These are phyloP conservation scores for Cadophora gregata DNA, from an alignment of 2,329 filamentous ascomycete genomes.

Conservation along the genomic window DNA sequence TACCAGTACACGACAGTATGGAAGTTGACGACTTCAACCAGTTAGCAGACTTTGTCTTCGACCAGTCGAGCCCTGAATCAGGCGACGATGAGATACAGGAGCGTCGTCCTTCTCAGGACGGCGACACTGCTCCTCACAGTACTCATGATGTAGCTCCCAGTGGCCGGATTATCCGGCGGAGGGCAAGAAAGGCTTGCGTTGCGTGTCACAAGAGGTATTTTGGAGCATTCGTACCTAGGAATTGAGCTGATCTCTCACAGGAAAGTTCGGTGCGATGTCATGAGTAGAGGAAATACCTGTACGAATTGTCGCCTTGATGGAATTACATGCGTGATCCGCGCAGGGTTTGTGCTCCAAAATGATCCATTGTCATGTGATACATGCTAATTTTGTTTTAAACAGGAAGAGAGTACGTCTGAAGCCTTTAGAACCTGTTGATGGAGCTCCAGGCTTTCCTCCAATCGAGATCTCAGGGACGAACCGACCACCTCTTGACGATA, in stretches of 20 bases:
- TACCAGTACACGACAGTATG: neutral
- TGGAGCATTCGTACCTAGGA: neutral
- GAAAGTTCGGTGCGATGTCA: constrained; percentile 26
- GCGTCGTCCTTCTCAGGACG: neutral
- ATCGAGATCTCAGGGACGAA: neutral
- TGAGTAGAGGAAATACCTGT: constrained; percentile 15
- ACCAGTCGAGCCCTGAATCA: constrained; percentile 13
- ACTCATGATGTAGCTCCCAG: neutral
- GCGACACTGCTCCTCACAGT: neutral
- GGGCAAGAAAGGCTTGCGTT: constrained; percentile 27
- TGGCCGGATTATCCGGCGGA: constrained; percentile 15
- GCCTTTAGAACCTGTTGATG: neutral
- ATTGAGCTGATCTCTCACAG: neutral
- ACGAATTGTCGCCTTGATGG: constrained; percentile 27
- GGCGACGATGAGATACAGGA: constrained; percentile 14
- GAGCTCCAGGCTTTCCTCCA: neutral
- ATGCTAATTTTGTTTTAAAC: neutral
- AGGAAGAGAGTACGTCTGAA: constrained; percentile 9
- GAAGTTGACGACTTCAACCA: constrained; percentile 11
- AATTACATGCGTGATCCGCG: constrained; percentile 9
- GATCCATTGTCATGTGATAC: no score
- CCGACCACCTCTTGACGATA: neutral
- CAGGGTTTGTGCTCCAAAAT: neutral
- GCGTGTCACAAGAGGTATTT: constrained; percentile 24
- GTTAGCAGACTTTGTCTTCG: constrained; percentile 17